A percentile compares a stretch with the other conserved stretches of the same genome.
phyloP scores from a whole-genome alignment of 129 eudicot genomes.

The Artemisia argyi region DNA sequence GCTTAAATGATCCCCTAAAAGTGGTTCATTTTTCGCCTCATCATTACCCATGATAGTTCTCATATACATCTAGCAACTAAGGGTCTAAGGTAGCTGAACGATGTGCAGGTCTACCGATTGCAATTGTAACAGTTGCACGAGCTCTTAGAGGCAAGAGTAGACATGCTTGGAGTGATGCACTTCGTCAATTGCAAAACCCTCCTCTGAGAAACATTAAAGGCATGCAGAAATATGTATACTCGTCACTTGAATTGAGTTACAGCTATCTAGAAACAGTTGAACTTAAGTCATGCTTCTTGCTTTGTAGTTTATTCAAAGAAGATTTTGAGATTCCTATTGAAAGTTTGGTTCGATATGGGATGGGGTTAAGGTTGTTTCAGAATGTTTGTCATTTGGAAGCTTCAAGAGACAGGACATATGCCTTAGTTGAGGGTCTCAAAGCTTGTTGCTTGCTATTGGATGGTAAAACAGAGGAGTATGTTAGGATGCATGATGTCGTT shows the following conservation, averaged over 20 bases:
- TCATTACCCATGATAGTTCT: conserved; percentile 2
- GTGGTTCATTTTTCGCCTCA: too few species aligned
- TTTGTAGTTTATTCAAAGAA: background rate
- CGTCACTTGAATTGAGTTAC: background rate
- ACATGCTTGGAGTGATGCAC: conserved; percentile 1
- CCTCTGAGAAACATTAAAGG: background rate
- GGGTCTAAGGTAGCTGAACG: background rate
- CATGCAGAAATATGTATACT: background rate
- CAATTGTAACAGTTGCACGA: conserved; percentile 4
- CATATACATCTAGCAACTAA: conserved; percentile 2
- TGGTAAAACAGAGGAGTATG: background rate
- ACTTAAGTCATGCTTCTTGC: background rate
- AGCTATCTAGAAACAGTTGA: background rate
- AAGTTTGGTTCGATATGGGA: background rate
- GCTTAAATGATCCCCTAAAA: too few species aligned
- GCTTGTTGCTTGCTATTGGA: background rate
- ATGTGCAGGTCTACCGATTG: conserved; percentile 1
- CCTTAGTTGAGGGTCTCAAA: background rate
- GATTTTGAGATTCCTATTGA: background rate
- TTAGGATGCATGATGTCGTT: background rate
- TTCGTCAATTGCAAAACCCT: background rate
- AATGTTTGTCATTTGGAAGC: background rate
- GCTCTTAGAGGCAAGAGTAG: background rate
- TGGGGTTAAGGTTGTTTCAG: background rate
- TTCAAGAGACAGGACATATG: background rate